phyloP scores from a whole-genome alignment of 2,329 filamentous ascomycete species.

The Clonostachys byssicola region DNA sequence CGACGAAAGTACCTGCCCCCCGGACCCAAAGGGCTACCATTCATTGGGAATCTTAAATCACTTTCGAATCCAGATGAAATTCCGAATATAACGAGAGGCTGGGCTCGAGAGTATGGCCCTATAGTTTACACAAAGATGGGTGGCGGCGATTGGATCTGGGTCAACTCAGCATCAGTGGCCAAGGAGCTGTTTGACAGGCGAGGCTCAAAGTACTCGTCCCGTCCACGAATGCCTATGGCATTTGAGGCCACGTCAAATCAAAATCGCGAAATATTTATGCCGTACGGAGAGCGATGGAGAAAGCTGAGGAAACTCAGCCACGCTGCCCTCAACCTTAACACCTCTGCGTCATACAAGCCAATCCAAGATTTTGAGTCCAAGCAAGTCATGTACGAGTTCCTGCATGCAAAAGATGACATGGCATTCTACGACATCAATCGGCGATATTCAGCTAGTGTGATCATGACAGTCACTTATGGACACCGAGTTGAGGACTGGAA shows the following conservation, averaged over 20 bases:
- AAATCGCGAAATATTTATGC: constrained; percentile 6
- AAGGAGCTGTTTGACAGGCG: constrained; percentile 48
- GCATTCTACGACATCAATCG: no score
- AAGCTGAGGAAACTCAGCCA: constrained; percentile 7
- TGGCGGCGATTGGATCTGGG: neutral
- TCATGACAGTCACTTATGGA: no score
- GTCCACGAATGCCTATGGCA: constrained; percentile 14
- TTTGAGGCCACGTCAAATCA: no score
- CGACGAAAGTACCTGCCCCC: no score
- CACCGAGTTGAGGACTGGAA: no score
- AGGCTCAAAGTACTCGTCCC: constrained; percentile 42
- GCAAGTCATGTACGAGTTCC: neutral
- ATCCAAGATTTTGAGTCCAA: neutral
- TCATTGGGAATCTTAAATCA: no score
- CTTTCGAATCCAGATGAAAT: no score
- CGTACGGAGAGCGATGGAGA: no score
- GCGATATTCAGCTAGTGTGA: no score
- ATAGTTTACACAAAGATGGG: neutral
- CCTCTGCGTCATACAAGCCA: neutral
- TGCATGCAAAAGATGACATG: no score
- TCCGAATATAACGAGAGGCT: no score
- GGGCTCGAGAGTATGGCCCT: neutral
- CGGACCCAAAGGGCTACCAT: no score
- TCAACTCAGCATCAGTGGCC: constrained; percentile 20
- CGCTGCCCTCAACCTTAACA: neutral